Percentiles rank a stretch among this genome's conserved stretches.
phyloP scores from a whole-genome alignment of 192 early-diverging fungal genomes.

The Mortierella alpina region DNA sequence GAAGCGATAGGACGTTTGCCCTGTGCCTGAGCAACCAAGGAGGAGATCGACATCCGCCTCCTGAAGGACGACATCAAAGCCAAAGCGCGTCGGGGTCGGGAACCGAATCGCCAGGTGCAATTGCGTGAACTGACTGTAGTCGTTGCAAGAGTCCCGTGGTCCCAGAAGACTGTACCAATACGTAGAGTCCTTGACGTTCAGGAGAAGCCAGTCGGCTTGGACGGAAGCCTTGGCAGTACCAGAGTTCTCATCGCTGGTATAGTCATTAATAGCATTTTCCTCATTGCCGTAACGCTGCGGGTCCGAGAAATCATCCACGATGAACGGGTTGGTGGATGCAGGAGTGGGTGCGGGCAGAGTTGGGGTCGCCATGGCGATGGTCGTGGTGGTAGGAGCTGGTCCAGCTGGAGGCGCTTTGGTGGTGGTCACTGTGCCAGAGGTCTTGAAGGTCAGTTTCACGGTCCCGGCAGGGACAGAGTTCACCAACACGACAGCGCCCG shows the following conservation, averaged over 20 bases:
- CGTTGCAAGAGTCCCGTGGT: conserved; percentile 5
- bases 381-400: conserved; percentile 12
- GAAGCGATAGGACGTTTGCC: neutral
- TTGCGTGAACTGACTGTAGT: conserved; percentile 24
- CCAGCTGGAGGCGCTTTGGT: conserved; percentile 9
- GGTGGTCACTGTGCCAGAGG: conserved; percentile 10
- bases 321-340: neutral
- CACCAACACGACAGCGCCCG: conserved; percentile 22
- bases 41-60: neutral
- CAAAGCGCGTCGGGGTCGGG: conserved; percentile 12
- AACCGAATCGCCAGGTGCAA: conserved; percentile 25
- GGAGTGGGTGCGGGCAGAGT: conserved; percentile 18
- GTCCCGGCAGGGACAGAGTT: conserved; percentile 18
- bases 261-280: conserved; percentile 12
- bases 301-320: conserved; percentile 23
- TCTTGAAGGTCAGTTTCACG: conserved; percentile 13
- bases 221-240: conserved; percentile 7
- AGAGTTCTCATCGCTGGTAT: conserved; percentile 18
- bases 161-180: conserved; percentile 34
- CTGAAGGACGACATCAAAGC: conserved; percentile 15
- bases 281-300: conserved; percentile 25
- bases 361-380: conserved; percentile 2
- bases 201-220: conserved; percentile 21
- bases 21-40: too few relatives aligned
- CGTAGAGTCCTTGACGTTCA: neutral